These are phyloP conservation scores for Agrocybe praecox DNA, from an alignment of 768 basidiomycete species.

Conservation along the genomic window DNA sequence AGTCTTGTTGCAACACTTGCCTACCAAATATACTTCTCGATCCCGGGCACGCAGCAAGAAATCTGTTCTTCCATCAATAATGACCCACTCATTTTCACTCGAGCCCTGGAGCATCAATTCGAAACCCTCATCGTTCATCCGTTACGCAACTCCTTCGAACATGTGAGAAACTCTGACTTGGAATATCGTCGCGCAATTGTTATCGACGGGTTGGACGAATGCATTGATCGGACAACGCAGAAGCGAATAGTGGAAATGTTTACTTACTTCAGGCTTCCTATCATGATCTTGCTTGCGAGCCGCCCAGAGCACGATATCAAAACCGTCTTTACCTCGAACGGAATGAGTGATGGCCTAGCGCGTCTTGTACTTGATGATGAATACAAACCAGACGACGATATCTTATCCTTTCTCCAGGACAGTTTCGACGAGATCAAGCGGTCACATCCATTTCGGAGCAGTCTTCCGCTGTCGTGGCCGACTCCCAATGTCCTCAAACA, in stretches of 20 bases:
- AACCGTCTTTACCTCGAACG: conserved; percentile 1
- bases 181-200: background rate
- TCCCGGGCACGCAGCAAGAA: background rate
- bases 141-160: background rate
- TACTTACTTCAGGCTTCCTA: background rate
- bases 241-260: background rate
- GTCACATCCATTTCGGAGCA: conserved; percentile 5
- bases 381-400: background rate
- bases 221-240: background rate
- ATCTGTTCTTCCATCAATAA: background rate
- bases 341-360: background rate
- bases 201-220: background rate
- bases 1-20: background rate
- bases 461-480: background rate
- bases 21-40: background rate
- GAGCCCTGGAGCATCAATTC: background rate
- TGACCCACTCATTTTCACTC: background rate
- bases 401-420: background rate
- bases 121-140: background rate
- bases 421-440: background rate
- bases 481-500: background rate
- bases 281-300: background rate
- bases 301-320: conserved; percentile 10
- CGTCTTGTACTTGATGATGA: conserved; percentile 7
- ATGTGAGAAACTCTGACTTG: background rate